Evolutionary conservation across 2,329 filamentous ascomycete genomes (phyloP).

Genomic region (Hypoxylon sp.): DNA sequence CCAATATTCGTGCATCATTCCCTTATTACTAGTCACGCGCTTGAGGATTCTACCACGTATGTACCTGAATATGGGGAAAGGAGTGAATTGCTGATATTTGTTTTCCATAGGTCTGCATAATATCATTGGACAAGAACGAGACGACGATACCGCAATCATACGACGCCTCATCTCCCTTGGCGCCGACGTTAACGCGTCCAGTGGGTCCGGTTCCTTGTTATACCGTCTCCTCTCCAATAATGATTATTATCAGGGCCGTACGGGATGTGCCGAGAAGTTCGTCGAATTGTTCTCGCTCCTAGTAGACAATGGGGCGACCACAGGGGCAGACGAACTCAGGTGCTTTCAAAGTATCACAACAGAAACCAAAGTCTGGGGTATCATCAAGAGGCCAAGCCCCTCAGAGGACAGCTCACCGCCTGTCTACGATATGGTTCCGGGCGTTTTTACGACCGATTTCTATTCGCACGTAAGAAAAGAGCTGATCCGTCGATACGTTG

Average conservation of each 20-base stretch:
- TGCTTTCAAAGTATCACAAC: background rate
- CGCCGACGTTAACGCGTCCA: background rate
- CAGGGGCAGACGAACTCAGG: background rate
- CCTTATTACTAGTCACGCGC: background rate
- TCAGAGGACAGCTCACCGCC: too few relatives aligned
- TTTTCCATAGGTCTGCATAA: background rate
- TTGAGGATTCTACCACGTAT: background rate
- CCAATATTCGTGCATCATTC: background rate
- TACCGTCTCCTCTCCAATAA: background rate
- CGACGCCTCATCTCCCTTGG: slow-evolving; percentile 10
- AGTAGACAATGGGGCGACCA: background rate
- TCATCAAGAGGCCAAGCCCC: too few relatives aligned
- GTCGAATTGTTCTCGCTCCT: background rate
- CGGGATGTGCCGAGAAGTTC: background rate
- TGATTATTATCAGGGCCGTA: background rate
- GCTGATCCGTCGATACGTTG: background rate
- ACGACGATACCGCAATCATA: too few relatives aligned
- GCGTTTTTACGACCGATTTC: background rate
- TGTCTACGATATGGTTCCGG: too few relatives aligned
- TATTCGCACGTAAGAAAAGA: background rate
- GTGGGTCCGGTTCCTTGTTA: background rate
- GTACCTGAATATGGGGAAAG: background rate
- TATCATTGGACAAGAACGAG: too few relatives aligned
- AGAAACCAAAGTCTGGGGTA: background rate
- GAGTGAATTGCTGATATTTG: background rate